Evolutionary conservation across 176 grass and related monocot species (phyloP).

Genomic region (Cenchrus purpureus): DNA sequence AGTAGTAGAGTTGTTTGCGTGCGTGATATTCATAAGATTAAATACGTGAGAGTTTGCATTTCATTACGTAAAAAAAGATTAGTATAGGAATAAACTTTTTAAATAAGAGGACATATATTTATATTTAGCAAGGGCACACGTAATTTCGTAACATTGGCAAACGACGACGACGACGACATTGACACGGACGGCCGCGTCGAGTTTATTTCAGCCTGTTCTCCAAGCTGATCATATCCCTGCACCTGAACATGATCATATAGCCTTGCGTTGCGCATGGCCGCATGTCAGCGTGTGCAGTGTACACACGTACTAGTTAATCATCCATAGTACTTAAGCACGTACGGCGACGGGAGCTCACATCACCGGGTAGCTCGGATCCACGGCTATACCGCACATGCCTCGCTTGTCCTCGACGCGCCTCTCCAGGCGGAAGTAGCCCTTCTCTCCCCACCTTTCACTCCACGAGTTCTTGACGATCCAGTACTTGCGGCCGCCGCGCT

Average conservation of each 20-base stretch:
- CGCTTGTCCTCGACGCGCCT: not conserved
- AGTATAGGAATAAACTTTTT: no score
- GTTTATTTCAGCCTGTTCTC: slow-evolving; percentile 22
- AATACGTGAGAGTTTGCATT: no score
- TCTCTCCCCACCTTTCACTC: not conserved
- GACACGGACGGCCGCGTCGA: no score
- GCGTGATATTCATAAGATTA: no score
- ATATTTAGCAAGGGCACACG: no score
- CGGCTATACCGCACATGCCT: slow-evolving; percentile 29
- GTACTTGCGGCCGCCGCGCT: not conserved
- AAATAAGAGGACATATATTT: no score
- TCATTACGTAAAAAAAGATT: no score
- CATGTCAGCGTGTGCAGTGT: not conserved
- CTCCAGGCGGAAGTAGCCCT: slow-evolving; percentile 15
- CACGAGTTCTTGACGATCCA: slow-evolving; percentile 41
- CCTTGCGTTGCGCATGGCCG: no score
- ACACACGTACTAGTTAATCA: no score
- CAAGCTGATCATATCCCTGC: not conserved
- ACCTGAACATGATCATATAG: not conserved
- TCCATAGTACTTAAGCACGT: no score
- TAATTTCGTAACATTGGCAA: not conserved
- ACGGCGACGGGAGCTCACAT: not conserved
- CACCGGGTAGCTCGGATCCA: accelerated
- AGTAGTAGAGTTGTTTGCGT: no score
- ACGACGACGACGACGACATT: not conserved